These are phyloP conservation scores for Myriangium duriaei DNA, from an alignment of 2,329 filamentous ascomycete genomes.

Conservation along the genomic window DNA sequence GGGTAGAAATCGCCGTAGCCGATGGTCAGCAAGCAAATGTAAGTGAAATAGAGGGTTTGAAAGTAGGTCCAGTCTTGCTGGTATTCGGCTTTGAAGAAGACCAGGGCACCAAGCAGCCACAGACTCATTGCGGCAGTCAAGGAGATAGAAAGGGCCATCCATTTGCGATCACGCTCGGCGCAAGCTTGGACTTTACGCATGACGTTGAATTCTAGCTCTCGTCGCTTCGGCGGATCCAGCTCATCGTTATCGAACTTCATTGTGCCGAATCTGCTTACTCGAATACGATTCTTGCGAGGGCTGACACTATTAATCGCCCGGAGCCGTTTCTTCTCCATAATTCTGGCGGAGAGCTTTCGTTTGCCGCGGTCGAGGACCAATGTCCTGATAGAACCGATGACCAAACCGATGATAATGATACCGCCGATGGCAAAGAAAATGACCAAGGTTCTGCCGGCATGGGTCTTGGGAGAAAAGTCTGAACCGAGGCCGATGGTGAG, in stretches of 20 bases:
- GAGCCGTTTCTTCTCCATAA: conserved; percentile 37
- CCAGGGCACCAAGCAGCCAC: conserved; percentile 38
- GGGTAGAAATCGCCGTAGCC: conserved; percentile 41
- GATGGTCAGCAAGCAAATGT: conserved; percentile 41
- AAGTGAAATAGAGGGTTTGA: conserved; percentile 40
- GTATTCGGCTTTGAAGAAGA: conserved; percentile 37
- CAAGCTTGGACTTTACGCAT: conserved; percentile 35
- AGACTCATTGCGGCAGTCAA: conserved; percentile 27
- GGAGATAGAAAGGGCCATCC: conserved; percentile 28
- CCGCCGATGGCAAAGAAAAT: conserved; percentile 45
- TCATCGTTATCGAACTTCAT: conserved; percentile 33
- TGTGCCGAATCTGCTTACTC: conserved; percentile 28
- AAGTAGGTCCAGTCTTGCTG: conserved; percentile 41
- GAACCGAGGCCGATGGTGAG: conserved; percentile 42
- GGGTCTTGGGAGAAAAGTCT: conserved; percentile 36
- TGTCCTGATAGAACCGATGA: conserved; percentile 41
- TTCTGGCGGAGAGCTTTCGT: conserved; percentile 37
- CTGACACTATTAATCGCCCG: conserved; percentile 27
- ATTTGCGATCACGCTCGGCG: conserved; percentile 30
- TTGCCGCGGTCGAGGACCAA: conserved; percentile 39
- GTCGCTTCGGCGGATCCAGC: conserved; percentile 23
- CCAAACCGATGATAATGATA: conserved; percentile 42
- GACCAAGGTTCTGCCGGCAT: conserved; percentile 37
- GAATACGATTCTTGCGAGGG: conserved; percentile 29
- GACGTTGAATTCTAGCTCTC: conserved; percentile 38